Evolutionary conservation across 148 eudicot species (phyloP).

Genomic region (Nyssa sinensis): DNA sequence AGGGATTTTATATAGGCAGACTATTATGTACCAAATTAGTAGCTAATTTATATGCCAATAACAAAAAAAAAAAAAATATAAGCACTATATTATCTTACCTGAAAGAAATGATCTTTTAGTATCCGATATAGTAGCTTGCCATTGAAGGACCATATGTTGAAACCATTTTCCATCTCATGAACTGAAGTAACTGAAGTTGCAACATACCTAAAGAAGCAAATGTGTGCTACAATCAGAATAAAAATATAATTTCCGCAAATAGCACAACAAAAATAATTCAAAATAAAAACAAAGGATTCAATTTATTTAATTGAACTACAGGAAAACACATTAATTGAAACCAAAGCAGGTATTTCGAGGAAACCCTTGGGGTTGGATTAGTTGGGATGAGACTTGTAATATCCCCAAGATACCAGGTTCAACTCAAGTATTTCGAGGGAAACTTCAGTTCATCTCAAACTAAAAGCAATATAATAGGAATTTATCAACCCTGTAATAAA

Average conservation of each 20-base stretch:
- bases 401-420: too few relatives aligned
- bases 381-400: too few relatives aligned
- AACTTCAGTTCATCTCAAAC: too few relatives aligned
- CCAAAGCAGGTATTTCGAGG: not conserved
- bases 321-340: not conserved
- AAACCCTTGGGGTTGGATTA: too few relatives aligned
- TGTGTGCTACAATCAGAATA: not conserved
- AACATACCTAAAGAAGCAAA: slow-evolving; percentile 49
- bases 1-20: too few relatives aligned
- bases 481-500: too few relatives aligned
- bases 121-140: slow-evolving; percentile 70
- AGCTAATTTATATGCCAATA: too few relatives aligned
- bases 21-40: too few relatives aligned
- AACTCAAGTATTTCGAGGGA: too few relatives aligned
- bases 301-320: not conserved
- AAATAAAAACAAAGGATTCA: not conserved
- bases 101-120: slow-evolving; percentile 77
- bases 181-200: slow-evolving; percentile 78
- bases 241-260: not conserved
- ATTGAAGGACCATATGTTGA: slow-evolving; percentile 76
- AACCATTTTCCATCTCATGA: slow-evolving; percentile 90
- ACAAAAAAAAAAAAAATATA: too few relatives aligned
- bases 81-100: slow-evolving; percentile 33
- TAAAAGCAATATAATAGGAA: too few relatives aligned
- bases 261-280: not conserved